A percentile compares a stretch with the other conserved stretches of the same genome.
Conservation (phyloP, 169 alveolate species). For the Toxoplasma gondii region DNA sequence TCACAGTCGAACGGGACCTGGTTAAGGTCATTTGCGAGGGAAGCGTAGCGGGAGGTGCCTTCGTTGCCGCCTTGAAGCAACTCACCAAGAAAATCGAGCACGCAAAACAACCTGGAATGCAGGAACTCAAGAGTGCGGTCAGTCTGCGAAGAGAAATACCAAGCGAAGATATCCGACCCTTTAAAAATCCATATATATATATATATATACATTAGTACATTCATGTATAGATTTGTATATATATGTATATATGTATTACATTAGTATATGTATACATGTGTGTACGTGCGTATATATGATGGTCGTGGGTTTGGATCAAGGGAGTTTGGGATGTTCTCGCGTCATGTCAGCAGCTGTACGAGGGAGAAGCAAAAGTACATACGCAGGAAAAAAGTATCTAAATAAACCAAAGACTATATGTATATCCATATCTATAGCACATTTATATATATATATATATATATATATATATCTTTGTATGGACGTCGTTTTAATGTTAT, state of each 20-base stretch:
- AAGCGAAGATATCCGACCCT: not conserved
- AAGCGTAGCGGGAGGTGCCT: not conserved
- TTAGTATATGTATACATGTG: not conserved
- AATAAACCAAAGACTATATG: not conserved
- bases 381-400: too few species aligned
- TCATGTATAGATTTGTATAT: not conserved
- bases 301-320: too few species aligned
- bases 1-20: slow-evolving; percentile 43
- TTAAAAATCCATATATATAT: not conserved
- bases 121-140: slow-evolving; percentile 33
- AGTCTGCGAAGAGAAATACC: not conserved
- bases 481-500: not conserved
- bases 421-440: not conserved
- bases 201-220: not conserved
- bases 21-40: slow-evolving; percentile 46
- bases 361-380: too few species aligned
- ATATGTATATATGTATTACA: not conserved
- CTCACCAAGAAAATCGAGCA: slow-evolving; percentile 55
- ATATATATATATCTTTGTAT: not conserved
- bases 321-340: too few species aligned
- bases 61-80: slow-evolving; percentile 30
- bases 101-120: slow-evolving; percentile 61
- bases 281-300: not conserved
- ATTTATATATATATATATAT: not conserved
- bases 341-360: too few species aligned